Evolutionary conservation across 2,329 filamentous ascomycete genomes (phyloP).

Genomic region (Calonectria henricotiae): DNA sequence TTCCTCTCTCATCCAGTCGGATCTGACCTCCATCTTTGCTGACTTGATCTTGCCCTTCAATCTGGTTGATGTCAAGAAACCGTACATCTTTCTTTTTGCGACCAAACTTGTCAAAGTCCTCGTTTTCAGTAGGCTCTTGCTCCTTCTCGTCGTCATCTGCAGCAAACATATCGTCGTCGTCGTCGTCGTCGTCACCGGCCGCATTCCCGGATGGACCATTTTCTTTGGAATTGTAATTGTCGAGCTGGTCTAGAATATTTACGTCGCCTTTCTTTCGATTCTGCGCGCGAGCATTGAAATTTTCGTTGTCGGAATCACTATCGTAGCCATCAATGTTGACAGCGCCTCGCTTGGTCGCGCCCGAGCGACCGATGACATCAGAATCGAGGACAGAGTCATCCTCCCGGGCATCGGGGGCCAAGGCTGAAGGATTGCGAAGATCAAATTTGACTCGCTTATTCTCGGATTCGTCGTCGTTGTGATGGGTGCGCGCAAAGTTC

Average conservation of each 20-base stretch:
- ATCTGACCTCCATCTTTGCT: slow-evolving; percentile 85
- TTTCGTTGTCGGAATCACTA: slow-evolving; percentile 93
- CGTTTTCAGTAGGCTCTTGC: slow-evolving; percentile 53
- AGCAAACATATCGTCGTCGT: slow-evolving; percentile 82
- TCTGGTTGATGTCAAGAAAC: slow-evolving; percentile 74
- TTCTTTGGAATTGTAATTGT: slow-evolving; percentile 67
- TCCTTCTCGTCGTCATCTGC: slow-evolving; percentile 70
- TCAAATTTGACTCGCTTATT: slow-evolving; percentile 93
- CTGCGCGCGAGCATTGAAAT: slow-evolving; percentile 83
- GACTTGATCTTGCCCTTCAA: slow-evolving; percentile 83
- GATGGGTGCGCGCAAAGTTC: slow-evolving; percentile 83
- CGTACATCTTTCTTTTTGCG: slow-evolving; percentile 77
- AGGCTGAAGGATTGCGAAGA: slow-evolving; percentile 91
- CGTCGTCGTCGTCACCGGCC: slow-evolving; percentile 74
- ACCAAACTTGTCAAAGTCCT: slow-evolving; percentile 59
- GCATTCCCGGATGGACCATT: slow-evolving; percentile 57
- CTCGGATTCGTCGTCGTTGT: slow-evolving; percentile 69
- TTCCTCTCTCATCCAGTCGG: slow-evolving; percentile 71
- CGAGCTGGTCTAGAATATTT: slow-evolving; percentile 68
- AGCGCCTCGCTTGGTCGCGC: slow-evolving; percentile 89
- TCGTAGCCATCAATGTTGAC: slow-evolving; percentile 98
- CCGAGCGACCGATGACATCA: slow-evolving; percentile 89
- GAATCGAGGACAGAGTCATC: slow-evolving; percentile 85
- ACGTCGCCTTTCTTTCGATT: slow-evolving; percentile 69
- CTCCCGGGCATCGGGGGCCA: slow-evolving; percentile 86